Base-by-base conservation (phyloP, 768 basidiomycete species). In the Amanita jacksonii region DNA sequence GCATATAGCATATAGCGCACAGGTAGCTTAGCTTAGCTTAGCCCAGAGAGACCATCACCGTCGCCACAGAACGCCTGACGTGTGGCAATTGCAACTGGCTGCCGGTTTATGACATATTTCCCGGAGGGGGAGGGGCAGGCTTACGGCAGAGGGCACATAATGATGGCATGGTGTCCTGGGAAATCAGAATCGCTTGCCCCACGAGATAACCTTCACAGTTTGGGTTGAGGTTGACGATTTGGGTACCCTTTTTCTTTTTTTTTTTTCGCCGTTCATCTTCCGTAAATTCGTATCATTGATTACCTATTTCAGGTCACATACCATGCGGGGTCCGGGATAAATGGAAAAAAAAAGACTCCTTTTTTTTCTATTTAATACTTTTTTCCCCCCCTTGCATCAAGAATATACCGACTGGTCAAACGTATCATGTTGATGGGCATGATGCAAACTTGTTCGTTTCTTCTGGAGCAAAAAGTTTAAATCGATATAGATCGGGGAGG, bases 31-130 rank as follows among this genome's bases (percentile, higher is more conserved):
- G n/a, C n/a, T n/a, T n/a, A n/a, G n/a, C n/a, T n/a, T n/a, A 28
- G 27, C 12, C 27, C 7, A 28, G 27, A 28, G 12, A 24, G 15
- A 16, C 13, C 20, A 38, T 20, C 34, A 43, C 33, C 43, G 43
- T 36, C 43, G 34, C 33, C 34, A 27, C 25, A 37, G 23, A 24
- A 18, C 27, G 6, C 15, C 16, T 36, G 15, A 4, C 23, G 9
- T 35, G 43, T 44, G 32, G 32, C 4, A 22, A 24, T 44, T 16
- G 23, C 2, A 22, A 24, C 23, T 9, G 22, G n/a, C 12, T 22
- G 22, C 19, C 35, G 35, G 35, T 20, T 19, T 25, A 37, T 20
- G 35, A 44, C 43, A 44, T 44, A 24, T 44, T 44, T 28, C 43
- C 34, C 43, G 43, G n/a, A n/a, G n/a, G n/a, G n/a, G n/a, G n/a